Percentiles rank a stretch among this genome's conserved stretches.
These are phyloP conservation scores for Rhododendron simsii DNA, from an alignment of 148 eudicot genomes.

Conservation along the genomic window DNA sequence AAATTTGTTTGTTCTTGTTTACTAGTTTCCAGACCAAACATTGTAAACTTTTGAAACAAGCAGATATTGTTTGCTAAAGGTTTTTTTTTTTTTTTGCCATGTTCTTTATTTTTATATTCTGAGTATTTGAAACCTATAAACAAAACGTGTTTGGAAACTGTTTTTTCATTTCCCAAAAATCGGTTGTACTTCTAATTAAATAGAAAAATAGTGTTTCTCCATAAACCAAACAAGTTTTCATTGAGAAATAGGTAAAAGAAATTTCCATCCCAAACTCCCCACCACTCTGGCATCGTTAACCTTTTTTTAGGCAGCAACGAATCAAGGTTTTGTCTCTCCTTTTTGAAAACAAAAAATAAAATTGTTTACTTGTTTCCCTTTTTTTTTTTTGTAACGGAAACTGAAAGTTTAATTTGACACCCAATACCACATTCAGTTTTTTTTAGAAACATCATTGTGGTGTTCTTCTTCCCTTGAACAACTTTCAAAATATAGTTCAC, in stretches of 20 bases:
- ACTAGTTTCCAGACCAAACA: not conserved
- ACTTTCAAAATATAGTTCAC: not conserved
- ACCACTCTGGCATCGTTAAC: not conserved
- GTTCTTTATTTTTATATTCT: not conserved
- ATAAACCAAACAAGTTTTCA: not conserved
- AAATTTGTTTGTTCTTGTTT: not conserved
- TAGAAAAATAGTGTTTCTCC: not conserved
- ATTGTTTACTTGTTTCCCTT: not conserved
- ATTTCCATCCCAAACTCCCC: not conserved
- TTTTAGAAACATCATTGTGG: not conserved
- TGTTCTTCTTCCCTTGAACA: not conserved
- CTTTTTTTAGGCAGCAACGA: not conserved
- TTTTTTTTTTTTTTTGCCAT: not conserved
- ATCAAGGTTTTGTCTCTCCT: not conserved
- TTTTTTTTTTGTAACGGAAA: no score
- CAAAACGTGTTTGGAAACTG: not conserved
- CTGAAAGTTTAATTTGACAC: not conserved
- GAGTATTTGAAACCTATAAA: not conserved
- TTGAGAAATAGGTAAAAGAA: not conserved
- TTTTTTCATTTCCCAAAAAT: not conserved
- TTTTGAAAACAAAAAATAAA: no score
- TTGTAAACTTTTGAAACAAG: not conserved
- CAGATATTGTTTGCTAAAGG: not conserved
- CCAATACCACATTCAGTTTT: not conserved
- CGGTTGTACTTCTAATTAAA: not conserved